A percentile compares a stretch with the other conserved stretches of the same genome.
Evolutionary conservation across 2,329 filamentous ascomycete species (phyloP).

Genomic region (Elsinoe arachidis): DNA sequence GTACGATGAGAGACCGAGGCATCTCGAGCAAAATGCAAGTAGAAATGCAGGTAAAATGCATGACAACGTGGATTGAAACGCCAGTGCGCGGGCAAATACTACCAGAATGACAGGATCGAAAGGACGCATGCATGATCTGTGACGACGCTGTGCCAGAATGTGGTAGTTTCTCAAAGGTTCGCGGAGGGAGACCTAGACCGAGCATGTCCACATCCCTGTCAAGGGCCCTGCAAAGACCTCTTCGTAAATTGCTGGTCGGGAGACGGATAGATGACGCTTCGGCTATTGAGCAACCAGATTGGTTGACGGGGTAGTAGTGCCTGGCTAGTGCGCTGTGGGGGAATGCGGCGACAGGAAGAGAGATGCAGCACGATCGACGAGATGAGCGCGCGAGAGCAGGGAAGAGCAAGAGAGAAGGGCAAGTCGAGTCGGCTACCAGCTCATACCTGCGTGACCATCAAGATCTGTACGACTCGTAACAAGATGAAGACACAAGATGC

Average conservation of each 20-base stretch:
- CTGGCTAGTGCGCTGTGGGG: conserved; percentile 10
- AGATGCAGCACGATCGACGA: not conserved
- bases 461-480: not conserved
- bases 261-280: conserved; percentile 9
- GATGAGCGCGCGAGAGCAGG: not conserved
- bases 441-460: not conserved
- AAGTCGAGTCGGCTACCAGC: not conserved
- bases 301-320: conserved; percentile 1
- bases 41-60: not conserved
- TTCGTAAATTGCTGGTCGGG: conserved; percentile 4
- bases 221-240: not conserved
- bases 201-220: not conserved
- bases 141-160: not conserved
- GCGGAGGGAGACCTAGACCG: too few species aligned
- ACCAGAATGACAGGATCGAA: not conserved
- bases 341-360: not conserved
- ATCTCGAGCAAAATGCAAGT: not conserved
- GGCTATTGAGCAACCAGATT: conserved; percentile 4
- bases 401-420: not conserved
- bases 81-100: not conserved
- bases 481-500: not conserved
- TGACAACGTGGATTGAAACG: not conserved
- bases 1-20: not conserved
- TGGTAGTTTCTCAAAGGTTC: too few species aligned
- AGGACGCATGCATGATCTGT: not conserved